Conservation (phyloP, 371 early-diverging fungal genomes). For the Rhizopus stolonifer region DNA sequence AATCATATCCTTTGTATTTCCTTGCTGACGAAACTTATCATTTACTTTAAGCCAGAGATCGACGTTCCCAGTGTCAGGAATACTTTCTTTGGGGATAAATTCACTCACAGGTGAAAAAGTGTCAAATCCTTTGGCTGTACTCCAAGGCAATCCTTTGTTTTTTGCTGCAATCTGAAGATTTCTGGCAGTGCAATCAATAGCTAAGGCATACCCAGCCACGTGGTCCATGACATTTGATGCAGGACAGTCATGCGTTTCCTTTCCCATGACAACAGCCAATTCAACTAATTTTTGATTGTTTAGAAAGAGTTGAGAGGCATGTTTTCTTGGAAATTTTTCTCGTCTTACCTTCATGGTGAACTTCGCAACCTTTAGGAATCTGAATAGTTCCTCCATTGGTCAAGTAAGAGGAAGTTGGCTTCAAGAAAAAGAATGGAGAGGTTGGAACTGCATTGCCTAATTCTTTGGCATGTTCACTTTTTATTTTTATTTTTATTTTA, state of each 20-base stretch:
- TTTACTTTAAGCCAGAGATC: constrained; percentile 83
- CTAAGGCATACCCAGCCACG: constrained; percentile 85
- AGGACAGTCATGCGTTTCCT: constrained; percentile 74
- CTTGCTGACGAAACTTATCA: constrained; percentile 77
- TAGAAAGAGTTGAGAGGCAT: too few species aligned
- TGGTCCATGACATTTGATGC: constrained; percentile 63
- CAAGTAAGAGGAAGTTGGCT: constrained; percentile 89
- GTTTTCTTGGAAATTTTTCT: too few species aligned
- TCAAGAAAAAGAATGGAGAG: constrained; percentile 90
- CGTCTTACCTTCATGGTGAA: constrained; percentile 83
- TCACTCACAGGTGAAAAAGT: constrained; percentile 91
- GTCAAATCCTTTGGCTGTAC: constrained; percentile 93
- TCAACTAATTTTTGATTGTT: too few species aligned
- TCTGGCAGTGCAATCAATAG: constrained; percentile 92
- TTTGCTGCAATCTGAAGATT: constrained; percentile 86
- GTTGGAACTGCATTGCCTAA: constrained; percentile 89
- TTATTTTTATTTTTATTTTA: too few species aligned
- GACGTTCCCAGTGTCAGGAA: constrained; percentile 74
- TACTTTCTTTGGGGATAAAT: constrained; percentile 73
- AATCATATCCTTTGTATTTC: constrained; percentile 89
- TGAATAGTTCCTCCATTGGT: constrained; percentile 72
- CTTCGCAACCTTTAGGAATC: constrained; percentile 75
- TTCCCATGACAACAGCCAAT: constrained; percentile 91
- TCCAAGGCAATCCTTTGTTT: constrained; percentile 87
- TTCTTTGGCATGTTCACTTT: constrained; percentile 89